phyloP scores from a whole-genome alignment of 2,329 filamentous ascomycete genomes.

The Penicillium paneum region DNA sequence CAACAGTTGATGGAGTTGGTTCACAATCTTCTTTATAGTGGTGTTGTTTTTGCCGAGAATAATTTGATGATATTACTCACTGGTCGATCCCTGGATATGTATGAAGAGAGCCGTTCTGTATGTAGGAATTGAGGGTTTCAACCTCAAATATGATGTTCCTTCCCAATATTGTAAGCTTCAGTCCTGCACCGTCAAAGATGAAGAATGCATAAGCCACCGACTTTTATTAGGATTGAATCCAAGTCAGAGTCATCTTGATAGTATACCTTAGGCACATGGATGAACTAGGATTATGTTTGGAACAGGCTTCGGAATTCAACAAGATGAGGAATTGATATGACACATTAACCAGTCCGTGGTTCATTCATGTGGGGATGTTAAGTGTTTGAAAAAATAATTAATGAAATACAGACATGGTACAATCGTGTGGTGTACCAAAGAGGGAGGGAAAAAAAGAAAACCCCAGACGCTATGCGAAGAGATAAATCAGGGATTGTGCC shows the following conservation, averaged over 20 bases:
- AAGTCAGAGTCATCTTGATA: not conserved
- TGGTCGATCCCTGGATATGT: too few species aligned
- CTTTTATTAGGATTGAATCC: not conserved
- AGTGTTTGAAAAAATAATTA: not conserved
- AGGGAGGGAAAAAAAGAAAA: constrained; percentile 22
- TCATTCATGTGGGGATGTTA: not conserved
- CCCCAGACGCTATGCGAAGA: constrained; percentile 40
- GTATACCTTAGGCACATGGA: not conserved
- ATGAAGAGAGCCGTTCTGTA: too few species aligned
- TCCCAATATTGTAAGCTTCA: not conserved
- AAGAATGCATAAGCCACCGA: not conserved
- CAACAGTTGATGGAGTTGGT: too few species aligned
- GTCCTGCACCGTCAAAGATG: not conserved
- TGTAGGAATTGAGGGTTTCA: too few species aligned
- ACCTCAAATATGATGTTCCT: too few species aligned
- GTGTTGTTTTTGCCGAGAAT: too few species aligned
- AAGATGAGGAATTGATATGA: not conserved
- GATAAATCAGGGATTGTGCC: constrained; percentile 30
- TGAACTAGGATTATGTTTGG: not conserved
- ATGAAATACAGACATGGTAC: constrained; percentile 15
- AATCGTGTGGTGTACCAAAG: constrained; percentile 4
- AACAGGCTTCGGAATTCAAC: not conserved
- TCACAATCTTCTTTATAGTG: too few species aligned
- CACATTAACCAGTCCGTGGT: not conserved
- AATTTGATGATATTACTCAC: too few species aligned